Evolutionary conservation across 1,139 yeast genomes (phyloP), one percentile per base, ranked within the genome.

Genomic region (Yarrowia galli): DNA sequence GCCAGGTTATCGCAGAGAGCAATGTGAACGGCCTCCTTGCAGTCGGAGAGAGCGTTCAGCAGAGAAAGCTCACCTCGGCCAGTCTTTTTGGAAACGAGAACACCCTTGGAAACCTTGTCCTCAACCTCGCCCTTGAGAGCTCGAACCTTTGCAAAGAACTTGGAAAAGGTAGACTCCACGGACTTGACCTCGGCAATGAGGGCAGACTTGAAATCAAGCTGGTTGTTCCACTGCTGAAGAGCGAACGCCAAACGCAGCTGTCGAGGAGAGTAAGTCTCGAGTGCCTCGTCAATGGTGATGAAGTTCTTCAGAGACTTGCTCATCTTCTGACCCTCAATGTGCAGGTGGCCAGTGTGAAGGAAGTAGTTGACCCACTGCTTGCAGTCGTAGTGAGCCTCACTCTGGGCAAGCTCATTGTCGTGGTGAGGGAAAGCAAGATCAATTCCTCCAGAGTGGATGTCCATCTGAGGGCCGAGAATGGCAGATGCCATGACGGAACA

Each of bases 371-470:
- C 92, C 99, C 99, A 95, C 79, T 96, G 99, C 67, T 86, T 81
- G 78, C 91, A 89, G 74, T 91, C 92, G 77, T 84, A 95, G 78
- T 88, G 89, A 7, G 98, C 99, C 79, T 95, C 99, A 36, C 96
- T 86, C 80, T 95, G 99, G 0, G 99, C 99, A 73, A 95, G 82
- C 80, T 95, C 99, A 75, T 95, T 95, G 79, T 95, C 99, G 79
- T 95, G 99, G 78, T 95, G 99, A n/a, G 99, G 99, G 82, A 95
- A 96, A 38, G 98, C 97, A 75, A 95, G 84, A 79, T 95, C 99
- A 70, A 95, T 87, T 72, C 99, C 99, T 69, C 99, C 99, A 25
- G 97, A 89, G 78, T 95, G 99, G 72, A 95, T 92, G 79, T 95
- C 99, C 84, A 96, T 89, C 69, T 84, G 84, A 43, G 85, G 80